phyloP scores from a whole-genome alignment of 1,284 basidiomycete genomes.

The Pterulicium gracile region DNA sequence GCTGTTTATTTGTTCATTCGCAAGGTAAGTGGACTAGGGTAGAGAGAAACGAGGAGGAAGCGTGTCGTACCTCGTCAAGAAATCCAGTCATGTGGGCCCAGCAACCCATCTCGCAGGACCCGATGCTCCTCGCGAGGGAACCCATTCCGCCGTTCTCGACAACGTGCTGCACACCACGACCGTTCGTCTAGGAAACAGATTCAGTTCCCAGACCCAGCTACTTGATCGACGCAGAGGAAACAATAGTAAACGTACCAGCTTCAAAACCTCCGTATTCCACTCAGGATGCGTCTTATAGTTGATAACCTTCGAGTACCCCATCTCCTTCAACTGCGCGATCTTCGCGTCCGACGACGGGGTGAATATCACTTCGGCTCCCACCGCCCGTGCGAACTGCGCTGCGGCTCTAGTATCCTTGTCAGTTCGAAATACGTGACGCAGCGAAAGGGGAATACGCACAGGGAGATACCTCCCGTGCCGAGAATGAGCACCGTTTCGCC shows the following conservation, averaged over 20 bases:
- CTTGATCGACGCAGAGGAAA: not conserved
- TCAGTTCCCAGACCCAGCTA: not conserved
- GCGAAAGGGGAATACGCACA: not conserved
- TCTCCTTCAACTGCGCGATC: not conserved
- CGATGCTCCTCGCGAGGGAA: not conserved
- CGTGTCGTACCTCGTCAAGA: not conserved
- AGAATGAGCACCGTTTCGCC: not conserved
- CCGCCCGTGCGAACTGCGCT: not conserved
- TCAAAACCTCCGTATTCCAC: not conserved
- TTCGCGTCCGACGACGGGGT: slow-evolving; percentile 1
- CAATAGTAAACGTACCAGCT: not conserved
- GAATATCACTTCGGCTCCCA: not conserved
- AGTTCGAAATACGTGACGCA: not conserved
- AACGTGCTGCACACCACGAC: not conserved
- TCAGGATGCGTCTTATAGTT: slow-evolving; percentile 1
- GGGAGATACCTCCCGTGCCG: not conserved
- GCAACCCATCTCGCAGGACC: not conserved
- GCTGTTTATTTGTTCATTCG: too few relatives aligned
- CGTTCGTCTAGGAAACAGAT: not conserved
- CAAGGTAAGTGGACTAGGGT: too few relatives aligned
- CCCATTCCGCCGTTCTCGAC: not conserved
- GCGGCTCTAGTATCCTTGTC: not conserved
- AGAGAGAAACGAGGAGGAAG: too few relatives aligned
- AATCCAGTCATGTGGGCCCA: not conserved
- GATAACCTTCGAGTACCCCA: not conserved